Conservation (phyloP, 768 basidiomycete species). For the Mycena metata region DNA sequence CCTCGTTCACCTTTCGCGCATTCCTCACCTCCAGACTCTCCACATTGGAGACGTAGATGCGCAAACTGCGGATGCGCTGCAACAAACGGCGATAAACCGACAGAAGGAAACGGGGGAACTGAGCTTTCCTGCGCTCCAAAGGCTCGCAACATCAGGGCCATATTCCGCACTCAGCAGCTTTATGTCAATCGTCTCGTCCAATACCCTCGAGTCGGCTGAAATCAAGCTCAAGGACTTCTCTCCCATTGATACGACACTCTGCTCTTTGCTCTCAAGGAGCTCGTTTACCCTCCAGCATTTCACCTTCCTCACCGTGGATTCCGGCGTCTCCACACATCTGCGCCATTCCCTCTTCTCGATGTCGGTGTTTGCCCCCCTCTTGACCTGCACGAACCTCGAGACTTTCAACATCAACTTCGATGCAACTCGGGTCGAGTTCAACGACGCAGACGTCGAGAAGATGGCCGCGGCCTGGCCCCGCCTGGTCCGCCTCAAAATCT, state of each 20-base stretch:
- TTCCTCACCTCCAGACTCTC: conserved; percentile 11
- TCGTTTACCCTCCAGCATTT: conserved; percentile 3
- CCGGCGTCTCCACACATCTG: neutral
- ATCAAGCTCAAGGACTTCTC: conserved; percentile 2
- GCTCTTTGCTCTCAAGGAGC: neutral
- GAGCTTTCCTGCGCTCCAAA: conserved; percentile 18
- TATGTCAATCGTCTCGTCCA: conserved; percentile 9
- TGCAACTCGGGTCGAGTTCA: conserved; percentile 8
- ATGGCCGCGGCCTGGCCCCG: conserved; percentile 13
- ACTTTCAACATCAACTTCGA: conserved; percentile 17
- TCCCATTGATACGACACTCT: conserved; percentile 7
- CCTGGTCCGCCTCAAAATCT: neutral
- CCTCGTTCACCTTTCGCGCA: conserved; percentile 1
- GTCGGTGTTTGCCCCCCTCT: conserved; percentile 2
- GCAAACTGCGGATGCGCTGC: neutral
- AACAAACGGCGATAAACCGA: neutral
- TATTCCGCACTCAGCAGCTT: neutral
- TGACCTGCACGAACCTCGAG: conserved; percentile 20
- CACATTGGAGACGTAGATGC: conserved; percentile 14
- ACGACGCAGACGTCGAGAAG: conserved; percentile 5
- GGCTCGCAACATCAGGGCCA: neutral
- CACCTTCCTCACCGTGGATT: neutral
- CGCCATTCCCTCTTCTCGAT: conserved; percentile 13
- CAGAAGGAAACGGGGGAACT: neutral
- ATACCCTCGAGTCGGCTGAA: neutral